phyloP scores from a whole-genome alignment of 768 basidiomycete species.

The Peribolospora baueri region DNA sequence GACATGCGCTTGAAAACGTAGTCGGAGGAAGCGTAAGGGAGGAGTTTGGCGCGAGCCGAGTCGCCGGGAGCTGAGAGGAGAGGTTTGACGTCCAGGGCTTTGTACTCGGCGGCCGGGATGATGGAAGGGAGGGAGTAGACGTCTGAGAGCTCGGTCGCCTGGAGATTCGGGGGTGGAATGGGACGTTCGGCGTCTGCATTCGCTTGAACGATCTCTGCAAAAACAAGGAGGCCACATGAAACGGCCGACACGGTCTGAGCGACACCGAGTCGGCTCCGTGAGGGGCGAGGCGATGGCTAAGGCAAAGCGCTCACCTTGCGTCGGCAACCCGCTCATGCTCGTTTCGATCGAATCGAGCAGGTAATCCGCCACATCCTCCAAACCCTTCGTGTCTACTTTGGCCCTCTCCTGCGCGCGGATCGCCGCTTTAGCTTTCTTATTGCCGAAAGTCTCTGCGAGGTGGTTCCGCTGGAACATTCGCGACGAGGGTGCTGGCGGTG shows the following conservation, averaged over 20 bases:
- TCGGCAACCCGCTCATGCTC: neutral
- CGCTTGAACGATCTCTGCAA: slow-evolving; percentile 23
- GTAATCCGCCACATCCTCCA: slow-evolving; percentile 15
- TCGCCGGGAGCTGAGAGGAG: slow-evolving; percentile 33
- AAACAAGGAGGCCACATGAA: neutral
- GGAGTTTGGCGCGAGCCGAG: slow-evolving; percentile 26
- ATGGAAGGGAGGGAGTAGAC: slow-evolving; percentile 32
- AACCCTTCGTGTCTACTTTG: slow-evolving; percentile 61
- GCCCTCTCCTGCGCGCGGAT: slow-evolving; percentile 66
- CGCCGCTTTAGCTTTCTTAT: slow-evolving; percentile 66
- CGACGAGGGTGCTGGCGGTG: slow-evolving; percentile 5
- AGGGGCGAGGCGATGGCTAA: neutral
- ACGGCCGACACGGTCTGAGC: neutral
- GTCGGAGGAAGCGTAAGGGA: slow-evolving; percentile 28
- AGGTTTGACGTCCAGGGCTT: slow-evolving; percentile 33
- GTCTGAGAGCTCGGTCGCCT: slow-evolving; percentile 43
- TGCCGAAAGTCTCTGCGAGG: slow-evolving; percentile 74
- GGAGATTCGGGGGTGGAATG: slow-evolving; percentile 44
- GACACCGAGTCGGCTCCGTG: neutral
- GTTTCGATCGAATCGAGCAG: neutral
- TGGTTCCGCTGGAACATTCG: slow-evolving; percentile 23
- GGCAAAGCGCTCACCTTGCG: neutral
- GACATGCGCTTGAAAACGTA: slow-evolving; percentile 42
- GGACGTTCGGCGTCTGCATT: slow-evolving; percentile 38
- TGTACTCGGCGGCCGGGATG: slow-evolving; percentile 59